Conservation (phyloP, 352 stramenopile species). For the Phytophthora pini region DNA sequence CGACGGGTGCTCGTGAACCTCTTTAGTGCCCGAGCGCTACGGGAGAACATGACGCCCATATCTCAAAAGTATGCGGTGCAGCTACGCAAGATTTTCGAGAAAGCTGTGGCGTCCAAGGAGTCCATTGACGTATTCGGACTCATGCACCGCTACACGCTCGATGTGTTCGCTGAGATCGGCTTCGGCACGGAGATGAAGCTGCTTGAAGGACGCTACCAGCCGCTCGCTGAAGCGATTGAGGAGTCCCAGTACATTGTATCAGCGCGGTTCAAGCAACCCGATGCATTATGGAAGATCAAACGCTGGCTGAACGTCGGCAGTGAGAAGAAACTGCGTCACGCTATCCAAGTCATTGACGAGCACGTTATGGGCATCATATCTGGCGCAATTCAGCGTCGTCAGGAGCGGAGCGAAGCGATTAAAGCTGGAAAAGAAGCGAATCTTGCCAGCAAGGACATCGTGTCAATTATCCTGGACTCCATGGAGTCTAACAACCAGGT, state of each 20-base stretch:
- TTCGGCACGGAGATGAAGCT: conserved; percentile 44
- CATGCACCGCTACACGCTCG: conserved; percentile 47
- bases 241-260: conserved; percentile 38
- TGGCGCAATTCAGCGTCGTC: conserved; percentile 30
- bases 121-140: conserved; percentile 37
- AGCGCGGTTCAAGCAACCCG: conserved; percentile 51
- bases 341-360: conserved; percentile 37
- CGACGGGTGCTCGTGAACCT: conserved; percentile 42
- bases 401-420: conserved; percentile 21
- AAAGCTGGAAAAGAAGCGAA: conserved; percentile 2
- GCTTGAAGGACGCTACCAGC: conserved; percentile 38
- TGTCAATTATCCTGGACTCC: conserved; percentile 39
- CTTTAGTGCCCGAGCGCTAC: conserved; percentile 41
- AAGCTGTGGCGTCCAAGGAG: conserved; percentile 23
- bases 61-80: conserved; percentile 39
- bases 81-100: conserved; percentile 37
- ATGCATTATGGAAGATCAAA: conserved; percentile 53
- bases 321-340: conserved; percentile 33
- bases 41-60: conserved; percentile 43
- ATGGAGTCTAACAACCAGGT: conserved; percentile 31
- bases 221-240: conserved; percentile 42
- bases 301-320: conserved; percentile 38
- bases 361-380: conserved; percentile 40
- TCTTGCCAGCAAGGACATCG: conserved; percentile 31
- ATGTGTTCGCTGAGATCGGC: conserved; percentile 51